phyloP scores from a whole-genome alignment of 768 basidiomycete genomes.

The Trametes coccinea region DNA sequence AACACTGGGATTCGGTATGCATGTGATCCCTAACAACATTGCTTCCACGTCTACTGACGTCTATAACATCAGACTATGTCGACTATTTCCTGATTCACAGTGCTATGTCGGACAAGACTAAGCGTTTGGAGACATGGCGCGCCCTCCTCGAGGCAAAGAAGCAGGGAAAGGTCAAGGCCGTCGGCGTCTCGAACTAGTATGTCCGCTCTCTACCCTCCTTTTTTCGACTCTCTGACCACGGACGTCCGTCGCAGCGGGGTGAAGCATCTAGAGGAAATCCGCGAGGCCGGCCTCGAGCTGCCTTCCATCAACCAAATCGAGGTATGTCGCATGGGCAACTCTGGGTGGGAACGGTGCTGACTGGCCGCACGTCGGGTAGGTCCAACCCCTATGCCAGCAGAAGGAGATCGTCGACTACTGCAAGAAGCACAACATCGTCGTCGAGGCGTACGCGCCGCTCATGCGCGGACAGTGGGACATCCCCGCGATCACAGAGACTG shows the following conservation, averaged over 20 bases:
- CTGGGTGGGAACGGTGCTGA: too few relatives aligned
- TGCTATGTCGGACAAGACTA: constrained; percentile 37
- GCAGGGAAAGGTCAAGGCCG: constrained; percentile 38
- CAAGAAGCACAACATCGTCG: constrained; percentile 36
- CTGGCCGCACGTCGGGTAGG: constrained; percentile 47
- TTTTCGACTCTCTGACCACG: background rate
- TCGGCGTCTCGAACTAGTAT: constrained; percentile 53
- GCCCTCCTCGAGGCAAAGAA: constrained; percentile 38
- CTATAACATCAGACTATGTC: constrained; percentile 40
- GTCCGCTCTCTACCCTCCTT: constrained; percentile 22
- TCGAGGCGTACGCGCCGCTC: constrained; percentile 62
- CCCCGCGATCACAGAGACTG: constrained; percentile 51
- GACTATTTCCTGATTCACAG: constrained; percentile 49
- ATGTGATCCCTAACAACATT: too few relatives aligned
- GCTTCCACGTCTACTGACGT: too few relatives aligned
- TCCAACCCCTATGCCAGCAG: constrained; percentile 85
- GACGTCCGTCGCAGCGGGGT: constrained; percentile 48
- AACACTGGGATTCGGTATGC: too few relatives aligned
- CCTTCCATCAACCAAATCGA: constrained; percentile 85
- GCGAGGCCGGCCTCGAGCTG: constrained; percentile 54
- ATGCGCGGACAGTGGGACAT: constrained; percentile 51
- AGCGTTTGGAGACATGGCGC: constrained; percentile 41
- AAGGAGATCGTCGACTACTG: constrained; percentile 73
- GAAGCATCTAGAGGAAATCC: constrained; percentile 77
- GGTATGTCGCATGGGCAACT: constrained; percentile 37